A percentile compares a stretch with the other conserved stretches of the same genome.
Evolutionary conservation across 345 rosid species (phyloP).

Genomic region (Citrus mangshanensis): DNA sequence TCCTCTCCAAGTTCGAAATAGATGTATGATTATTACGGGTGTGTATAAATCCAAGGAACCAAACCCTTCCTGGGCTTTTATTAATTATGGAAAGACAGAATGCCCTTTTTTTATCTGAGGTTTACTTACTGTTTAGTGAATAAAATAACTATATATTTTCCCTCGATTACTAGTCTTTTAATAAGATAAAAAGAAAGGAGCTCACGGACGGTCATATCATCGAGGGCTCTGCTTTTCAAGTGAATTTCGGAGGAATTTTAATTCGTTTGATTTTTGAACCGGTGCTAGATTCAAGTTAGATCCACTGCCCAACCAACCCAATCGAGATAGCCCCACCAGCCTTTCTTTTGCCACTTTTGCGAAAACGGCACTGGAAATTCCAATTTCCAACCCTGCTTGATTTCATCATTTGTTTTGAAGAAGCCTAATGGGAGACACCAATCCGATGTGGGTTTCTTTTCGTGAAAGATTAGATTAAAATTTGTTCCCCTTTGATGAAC

Average conservation of each 20-base stretch:
- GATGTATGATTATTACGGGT: conserved; percentile 21
- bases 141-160: conserved; percentile 22
- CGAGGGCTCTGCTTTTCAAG: conserved; percentile 39
- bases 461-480: conserved; percentile 7
- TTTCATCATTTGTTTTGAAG: not conserved
- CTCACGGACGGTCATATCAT: conserved; percentile 4
- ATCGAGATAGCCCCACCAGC: conserved; percentile 1
- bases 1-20: conserved; percentile 30
- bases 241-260: conserved; percentile 11
- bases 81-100: conserved; percentile 9
- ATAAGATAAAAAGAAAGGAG: conserved; percentile 11
- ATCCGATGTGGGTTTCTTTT: not conserved
- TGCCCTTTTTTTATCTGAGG: not conserved
- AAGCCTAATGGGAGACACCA: not conserved
- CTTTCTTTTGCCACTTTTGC: not conserved
- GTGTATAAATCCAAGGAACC: conserved; percentile 24
- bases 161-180: conserved; percentile 17
- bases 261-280: conserved; percentile 13
- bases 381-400: not conserved
- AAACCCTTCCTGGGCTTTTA: conserved; percentile 21
- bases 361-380: not conserved
- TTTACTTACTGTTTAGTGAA: conserved; percentile 27
- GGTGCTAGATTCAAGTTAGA: conserved; percentile 6
- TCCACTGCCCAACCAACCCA: not conserved
- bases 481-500: conserved; percentile 14